Conservation (phyloP, 2,329 filamentous ascomycete species). For the Laburnicola sp. region DNA sequence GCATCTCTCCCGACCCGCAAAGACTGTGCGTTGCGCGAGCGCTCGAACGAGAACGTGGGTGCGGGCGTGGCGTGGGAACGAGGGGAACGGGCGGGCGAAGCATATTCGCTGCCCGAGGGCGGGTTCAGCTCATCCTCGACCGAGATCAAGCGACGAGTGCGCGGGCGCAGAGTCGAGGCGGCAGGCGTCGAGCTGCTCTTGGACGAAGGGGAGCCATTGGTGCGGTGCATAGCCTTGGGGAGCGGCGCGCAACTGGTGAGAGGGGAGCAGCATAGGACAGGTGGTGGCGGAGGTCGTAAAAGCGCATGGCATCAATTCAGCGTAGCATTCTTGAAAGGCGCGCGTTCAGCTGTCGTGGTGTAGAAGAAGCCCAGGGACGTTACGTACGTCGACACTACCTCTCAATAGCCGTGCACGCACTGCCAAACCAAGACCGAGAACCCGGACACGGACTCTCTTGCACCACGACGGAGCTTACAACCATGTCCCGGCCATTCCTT, state of each 20-base stretch:
- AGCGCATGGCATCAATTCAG: constrained; percentile 40
- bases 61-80: constrained; percentile 34
- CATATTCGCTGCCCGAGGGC: constrained; percentile 36
- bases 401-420: constrained; percentile 20
- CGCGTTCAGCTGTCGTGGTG: constrained; percentile 18
- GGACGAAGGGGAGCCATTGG: constrained; percentile 45
- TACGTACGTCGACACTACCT: constrained; percentile 14
- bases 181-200: constrained; percentile 46
- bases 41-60: constrained; percentile 32
- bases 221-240: constrained; percentile 46
- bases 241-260: constrained; percentile 37
- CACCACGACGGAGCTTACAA: not conserved
- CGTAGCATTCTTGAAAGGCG: constrained; percentile 28
- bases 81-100: constrained; percentile 48
- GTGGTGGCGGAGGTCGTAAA: constrained; percentile 27
- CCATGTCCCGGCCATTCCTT: not conserved
- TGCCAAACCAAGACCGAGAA: constrained; percentile 15
- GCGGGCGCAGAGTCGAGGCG: constrained; percentile 50
- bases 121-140: constrained; percentile 51
- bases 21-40: constrained; percentile 26
- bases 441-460: constrained; percentile 12
- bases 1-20: constrained; percentile 27
- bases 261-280: constrained; percentile 45
- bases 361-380: constrained; percentile 9
- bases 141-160: constrained; percentile 53